phyloP scores from a whole-genome alignment of 495 filamentous ascomycete species.

The Pseudomonodictys pantanalensis region DNA sequence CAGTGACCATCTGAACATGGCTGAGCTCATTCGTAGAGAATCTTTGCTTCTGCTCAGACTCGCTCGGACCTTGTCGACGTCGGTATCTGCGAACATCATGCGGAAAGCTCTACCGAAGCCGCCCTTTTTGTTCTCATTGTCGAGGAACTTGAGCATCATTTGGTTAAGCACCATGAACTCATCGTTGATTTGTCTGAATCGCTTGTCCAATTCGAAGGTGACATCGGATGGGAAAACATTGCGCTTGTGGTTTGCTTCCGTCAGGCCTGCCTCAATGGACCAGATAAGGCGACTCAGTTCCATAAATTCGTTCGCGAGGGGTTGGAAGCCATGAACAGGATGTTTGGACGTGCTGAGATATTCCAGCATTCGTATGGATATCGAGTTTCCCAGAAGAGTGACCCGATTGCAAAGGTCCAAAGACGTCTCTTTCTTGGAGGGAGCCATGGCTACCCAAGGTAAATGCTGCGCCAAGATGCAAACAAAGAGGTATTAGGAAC shows the following conservation, averaged over 20 bases:
- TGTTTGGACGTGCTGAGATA: slow-evolving; percentile 51
- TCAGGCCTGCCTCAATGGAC: slow-evolving; percentile 52
- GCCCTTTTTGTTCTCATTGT: slow-evolving; percentile 47
- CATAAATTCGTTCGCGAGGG: slow-evolving; percentile 52
- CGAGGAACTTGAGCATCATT: slow-evolving; percentile 48
- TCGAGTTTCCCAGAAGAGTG: slow-evolving; percentile 48
- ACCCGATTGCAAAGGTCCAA: slow-evolving; percentile 39
- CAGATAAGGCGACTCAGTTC: slow-evolving; percentile 52
- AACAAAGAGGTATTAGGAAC: too few species aligned
- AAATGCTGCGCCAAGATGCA: background rate
- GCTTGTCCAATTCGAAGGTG: slow-evolving; percentile 51
- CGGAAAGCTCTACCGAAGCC: slow-evolving; percentile 50
- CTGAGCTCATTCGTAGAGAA: slow-evolving; percentile 45
- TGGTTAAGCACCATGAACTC: slow-evolving; percentile 54
- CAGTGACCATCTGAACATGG: slow-evolving; percentile 49
- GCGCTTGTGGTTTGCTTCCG: slow-evolving; percentile 42
- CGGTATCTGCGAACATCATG: slow-evolving; percentile 50
- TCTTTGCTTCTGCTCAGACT: slow-evolving; percentile 41
- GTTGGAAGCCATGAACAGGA: slow-evolving; percentile 47
- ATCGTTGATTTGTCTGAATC: slow-evolving; percentile 45
- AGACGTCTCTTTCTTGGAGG: slow-evolving; percentile 29
- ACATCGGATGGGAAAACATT: slow-evolving; percentile 46
- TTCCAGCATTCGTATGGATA: slow-evolving; percentile 56
- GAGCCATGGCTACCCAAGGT: slow-evolving; percentile 30
- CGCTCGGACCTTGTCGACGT: slow-evolving; percentile 45